Evolutionary conservation across 2,329 filamentous ascomycete species (phyloP), one percentile per base, ranked within the genome.

Genomic region (Aspergillus japonicus): DNA sequence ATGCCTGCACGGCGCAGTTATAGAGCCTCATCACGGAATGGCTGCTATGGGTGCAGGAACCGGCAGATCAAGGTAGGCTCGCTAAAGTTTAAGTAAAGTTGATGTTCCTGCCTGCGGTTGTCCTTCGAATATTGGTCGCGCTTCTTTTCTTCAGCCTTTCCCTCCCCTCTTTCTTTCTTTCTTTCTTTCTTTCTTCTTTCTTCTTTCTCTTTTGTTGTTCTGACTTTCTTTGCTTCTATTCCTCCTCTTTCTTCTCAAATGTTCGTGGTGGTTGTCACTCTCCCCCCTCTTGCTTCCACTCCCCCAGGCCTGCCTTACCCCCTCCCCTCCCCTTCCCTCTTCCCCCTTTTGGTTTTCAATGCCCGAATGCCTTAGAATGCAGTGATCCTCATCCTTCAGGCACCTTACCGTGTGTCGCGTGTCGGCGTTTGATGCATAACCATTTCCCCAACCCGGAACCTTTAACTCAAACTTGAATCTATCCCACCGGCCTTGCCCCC

Each of bases 1-100:
- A 68, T 69, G 67, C 62, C 61, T 50, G 57, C 62, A 50, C 59
- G 60, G 42, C 62, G 58, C 49, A 57, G 48, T 29, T 59, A 61
- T 52, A 62, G 56, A 58, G 54, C 61, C 56, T 50, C 53, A 21
- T 61, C 62, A 54, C 63, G 62, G 50, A 60, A 63, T 60, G 62
- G 60, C 57, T 66, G 66, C 54, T 50, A 61, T 44, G 59, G 64
- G 54, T 69, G 66, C 57, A 64, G 60, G 47, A 56, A 54, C 49
- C 56, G 62, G 42, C 65, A 61, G 57, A 61, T 66, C 58, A 67
- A 66, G 62, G 67, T 69, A 63, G 51, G 67, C 63, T 50, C 31
- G 44, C 44, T 48, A 23, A 42, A 53, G 51, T 29, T 55, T 55
- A 33, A 33, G 35, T 47, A 31, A 48, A 55, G 42, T 55, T 33